Base-by-base conservation (phyloP, 495 filamentous ascomycete genomes). In the Tuber brumale region DNA sequence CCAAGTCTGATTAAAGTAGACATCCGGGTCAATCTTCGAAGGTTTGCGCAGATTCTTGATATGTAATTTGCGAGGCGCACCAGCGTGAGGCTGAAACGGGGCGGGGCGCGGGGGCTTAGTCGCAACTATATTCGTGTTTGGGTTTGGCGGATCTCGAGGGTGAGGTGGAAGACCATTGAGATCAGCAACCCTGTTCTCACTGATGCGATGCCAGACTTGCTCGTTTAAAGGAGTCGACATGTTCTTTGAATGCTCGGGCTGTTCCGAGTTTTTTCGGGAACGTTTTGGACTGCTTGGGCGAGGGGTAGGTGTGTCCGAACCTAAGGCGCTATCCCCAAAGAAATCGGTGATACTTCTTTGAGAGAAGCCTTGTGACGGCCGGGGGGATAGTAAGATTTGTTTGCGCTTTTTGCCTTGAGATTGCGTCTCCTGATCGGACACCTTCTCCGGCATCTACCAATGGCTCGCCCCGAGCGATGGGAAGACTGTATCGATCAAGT, bases 31-130 rank as follows among this genome's bases (percentile, higher is more conserved):
- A 70, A 87, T 84, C 72, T 86, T 86, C 7, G 87, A 84, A 2
- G 88, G 84, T 6, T 87, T 87, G 44, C 91, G 89, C 76, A 97
- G 87, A 81, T 97, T 97, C 88, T 95, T 96, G 73, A 98, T 90
- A 2, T 91, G 87, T 18, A 99, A 88, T 84, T 90, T 94, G 85
- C 92, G 72, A 31, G 57, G 57, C n/a, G 81, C 27, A 16, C 81
- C 81, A 2, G 78, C 70, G 35, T 76, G 81, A 2, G 77, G 77
- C 46, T 78, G 80, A 44, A 81, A 81, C 23, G 79, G 69, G 14
- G 80, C 76, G 14, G 80, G 79, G 7, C 77, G 44, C 45, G 57
- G 27, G 19, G 61, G 10, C 39, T 48, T 72, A n/a, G 51, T 39
- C 27, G 73, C 72, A 48, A 51, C 73, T 1, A 69, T 71, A 18